phyloP scores from a whole-genome alignment of 768 basidiomycete genomes.

The Pleurotus tuber-regium region DNA sequence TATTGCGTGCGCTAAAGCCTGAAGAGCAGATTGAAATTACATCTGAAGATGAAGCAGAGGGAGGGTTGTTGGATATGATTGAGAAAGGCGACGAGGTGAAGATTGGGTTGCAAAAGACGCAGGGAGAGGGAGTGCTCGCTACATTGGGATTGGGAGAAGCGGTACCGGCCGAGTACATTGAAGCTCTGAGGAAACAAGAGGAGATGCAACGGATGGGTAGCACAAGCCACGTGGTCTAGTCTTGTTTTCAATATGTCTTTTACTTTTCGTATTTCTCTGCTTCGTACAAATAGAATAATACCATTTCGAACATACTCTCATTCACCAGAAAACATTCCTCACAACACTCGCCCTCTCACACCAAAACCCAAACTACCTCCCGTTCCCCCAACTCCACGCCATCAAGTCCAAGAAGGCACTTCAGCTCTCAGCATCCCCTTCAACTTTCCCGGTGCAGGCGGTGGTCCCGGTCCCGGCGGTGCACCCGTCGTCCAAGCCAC shows the following conservation, averaged over 20 bases:
- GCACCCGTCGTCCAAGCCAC: background rate
- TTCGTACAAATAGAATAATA: too few relatives aligned
- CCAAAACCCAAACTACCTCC: too few relatives aligned
- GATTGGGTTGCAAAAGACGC: background rate
- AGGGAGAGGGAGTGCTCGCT: background rate
- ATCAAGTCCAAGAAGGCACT: slow-evolving; percentile 43
- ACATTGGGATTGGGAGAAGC: slow-evolving; percentile 2
- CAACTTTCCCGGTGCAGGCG: slow-evolving; percentile 42
- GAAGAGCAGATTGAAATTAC: background rate
- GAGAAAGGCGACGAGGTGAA: background rate
- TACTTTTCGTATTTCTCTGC: too few relatives aligned
- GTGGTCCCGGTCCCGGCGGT: slow-evolving; percentile 15
- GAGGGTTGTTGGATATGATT: background rate
- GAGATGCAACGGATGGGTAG: too few relatives aligned
- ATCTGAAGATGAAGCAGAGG: background rate
- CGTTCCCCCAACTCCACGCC: slow-evolving; percentile 26
- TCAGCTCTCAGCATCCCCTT: slow-evolving; percentile 35
- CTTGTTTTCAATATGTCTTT: too few relatives aligned
- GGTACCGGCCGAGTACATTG: background rate
- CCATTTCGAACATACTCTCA: too few relatives aligned
- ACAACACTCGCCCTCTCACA: too few relatives aligned
- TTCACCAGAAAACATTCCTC: too few relatives aligned
- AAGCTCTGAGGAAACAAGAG: background rate
- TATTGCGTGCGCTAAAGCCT: background rate
- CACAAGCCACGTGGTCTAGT: too few relatives aligned